A percentile compares a stretch with the other conserved stretches of the same genome.
phyloP scores from a whole-genome alignment of 352 stramenopile genomes.

The Globisporangium acanthophoron region DNA sequence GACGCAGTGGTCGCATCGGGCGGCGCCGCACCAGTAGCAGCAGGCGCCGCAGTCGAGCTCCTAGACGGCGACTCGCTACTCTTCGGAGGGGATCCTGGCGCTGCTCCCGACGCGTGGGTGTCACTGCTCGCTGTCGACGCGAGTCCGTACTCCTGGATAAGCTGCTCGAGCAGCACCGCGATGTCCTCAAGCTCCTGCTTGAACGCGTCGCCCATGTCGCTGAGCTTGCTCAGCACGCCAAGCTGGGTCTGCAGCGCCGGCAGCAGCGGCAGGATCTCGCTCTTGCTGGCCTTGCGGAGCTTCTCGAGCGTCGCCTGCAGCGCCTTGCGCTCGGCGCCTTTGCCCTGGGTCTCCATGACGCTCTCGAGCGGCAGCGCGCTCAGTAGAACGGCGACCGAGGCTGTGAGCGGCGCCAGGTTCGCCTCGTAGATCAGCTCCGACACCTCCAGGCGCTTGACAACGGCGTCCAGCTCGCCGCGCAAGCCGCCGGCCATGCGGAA shows the following conservation, averaged over 20 bases:
- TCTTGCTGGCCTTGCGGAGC: conserved; percentile 72
- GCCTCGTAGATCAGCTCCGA: conserved; percentile 76
- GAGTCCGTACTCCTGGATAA: conserved; percentile 26
- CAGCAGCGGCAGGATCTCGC: conserved; percentile 67
- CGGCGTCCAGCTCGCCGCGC: conserved; percentile 57
- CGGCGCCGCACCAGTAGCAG: too few relatives aligned
- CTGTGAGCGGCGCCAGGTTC: conserved; percentile 38
- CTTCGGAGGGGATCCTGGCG: background rate
- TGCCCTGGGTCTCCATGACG: conserved; percentile 80
- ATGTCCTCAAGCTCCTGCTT: conserved; percentile 50
- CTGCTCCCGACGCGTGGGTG: background rate
- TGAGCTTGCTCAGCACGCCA: conserved; percentile 34
- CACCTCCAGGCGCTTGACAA: conserved; percentile 58
- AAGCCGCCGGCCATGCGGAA: conserved; percentile 76
- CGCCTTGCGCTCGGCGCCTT: conserved; percentile 54
- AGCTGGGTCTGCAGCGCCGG: conserved; percentile 59
- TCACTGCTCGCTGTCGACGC: background rate
- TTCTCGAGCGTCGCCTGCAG: conserved; percentile 77
- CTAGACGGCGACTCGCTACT: background rate
- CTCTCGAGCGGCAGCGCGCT: conserved; percentile 55
- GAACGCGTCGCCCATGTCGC: conserved; percentile 49
- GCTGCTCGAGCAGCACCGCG: conserved; percentile 30
- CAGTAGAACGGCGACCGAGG: conserved; percentile 35
- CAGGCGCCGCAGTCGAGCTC: background rate
- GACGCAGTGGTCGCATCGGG: background rate